Conservation (phyloP, 441 rosid genomes). For the Adansonia rubrostipa region DNA sequence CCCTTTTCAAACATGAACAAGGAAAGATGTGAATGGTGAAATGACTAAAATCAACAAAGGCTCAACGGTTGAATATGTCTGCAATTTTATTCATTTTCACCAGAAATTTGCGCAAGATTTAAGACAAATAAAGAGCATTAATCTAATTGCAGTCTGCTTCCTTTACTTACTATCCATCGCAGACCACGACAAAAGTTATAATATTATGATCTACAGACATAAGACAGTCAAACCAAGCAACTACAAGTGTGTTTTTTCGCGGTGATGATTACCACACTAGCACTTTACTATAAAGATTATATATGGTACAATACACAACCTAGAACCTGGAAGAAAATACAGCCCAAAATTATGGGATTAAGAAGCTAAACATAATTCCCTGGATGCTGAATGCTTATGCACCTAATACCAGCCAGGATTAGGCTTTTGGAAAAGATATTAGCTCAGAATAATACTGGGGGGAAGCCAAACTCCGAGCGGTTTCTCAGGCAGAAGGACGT, state of each 20-base stretch:
- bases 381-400: conserved; percentile 32
- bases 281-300: background rate
- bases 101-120: background rate
- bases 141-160: background rate
- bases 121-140: background rate
- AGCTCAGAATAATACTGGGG: conserved; percentile 38
- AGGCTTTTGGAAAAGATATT: conserved; percentile 23
- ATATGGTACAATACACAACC: conserved; percentile 25
- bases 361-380: conserved; percentile 23
- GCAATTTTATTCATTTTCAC: background rate
- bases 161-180: background rate
- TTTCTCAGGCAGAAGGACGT: conserved; percentile 27
- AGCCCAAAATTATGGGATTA: conserved; percentile 30
- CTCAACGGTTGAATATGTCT: background rate
- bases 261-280: background rate
- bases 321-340: conserved; percentile 26
- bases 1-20: background rate
- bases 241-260: background rate
- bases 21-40: background rate
- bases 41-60: background rate
- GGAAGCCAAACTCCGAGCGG: conserved; percentile 44
- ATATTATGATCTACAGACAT: background rate
- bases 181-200: background rate
- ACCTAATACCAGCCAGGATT: conserved; percentile 29
- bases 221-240: background rate